Evolutionary conservation across 352 stramenopile species (phyloP).

Genomic region (Pythium plurisporium): DNA sequence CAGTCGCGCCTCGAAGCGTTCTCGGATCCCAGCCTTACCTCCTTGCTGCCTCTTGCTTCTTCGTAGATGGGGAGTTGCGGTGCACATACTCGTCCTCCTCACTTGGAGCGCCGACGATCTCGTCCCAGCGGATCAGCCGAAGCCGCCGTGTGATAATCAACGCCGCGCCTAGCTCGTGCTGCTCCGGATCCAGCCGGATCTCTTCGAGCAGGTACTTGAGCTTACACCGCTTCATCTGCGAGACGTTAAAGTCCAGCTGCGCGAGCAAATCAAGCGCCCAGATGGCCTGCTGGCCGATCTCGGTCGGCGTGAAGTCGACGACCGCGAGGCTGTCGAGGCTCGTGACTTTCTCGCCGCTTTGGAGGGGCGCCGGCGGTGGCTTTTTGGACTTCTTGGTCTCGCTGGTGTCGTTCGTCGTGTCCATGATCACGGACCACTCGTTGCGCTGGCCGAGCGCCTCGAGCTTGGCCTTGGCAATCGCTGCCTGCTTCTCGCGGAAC

Average conservation of each 20-base stretch:
- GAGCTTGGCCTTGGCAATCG: constrained; percentile 21
- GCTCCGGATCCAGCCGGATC: constrained; percentile 58
- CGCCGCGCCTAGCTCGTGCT: constrained; percentile 41
- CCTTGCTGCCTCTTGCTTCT: too few relatives aligned
- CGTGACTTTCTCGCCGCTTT: constrained; percentile 23
- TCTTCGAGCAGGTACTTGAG: constrained; percentile 75
- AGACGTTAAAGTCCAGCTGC: constrained; percentile 62
- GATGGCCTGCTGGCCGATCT: constrained; percentile 63
- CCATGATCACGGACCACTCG: constrained; percentile 40
- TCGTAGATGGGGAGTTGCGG: neutral
- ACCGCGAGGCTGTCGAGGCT: constrained; percentile 41
- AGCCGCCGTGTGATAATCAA: constrained; percentile 62
- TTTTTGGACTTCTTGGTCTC: neutral
- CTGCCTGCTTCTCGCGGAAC: constrained; percentile 31
- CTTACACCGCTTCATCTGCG: constrained; percentile 63
- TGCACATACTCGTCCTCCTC: neutral
- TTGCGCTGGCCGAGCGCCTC: constrained; percentile 27
- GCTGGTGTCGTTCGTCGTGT: constrained; percentile 18
- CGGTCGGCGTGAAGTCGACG: constrained; percentile 59
- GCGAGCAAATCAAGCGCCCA: constrained; percentile 71
- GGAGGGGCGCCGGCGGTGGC: constrained; percentile 25
- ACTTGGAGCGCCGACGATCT: constrained; percentile 18
- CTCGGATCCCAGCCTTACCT: too few relatives aligned
- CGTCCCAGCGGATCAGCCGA: constrained; percentile 62
- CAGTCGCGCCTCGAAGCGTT: too few relatives aligned